phyloP scores from a whole-genome alignment of 179 eudicot genomes.

The Silene vulgaris region DNA sequence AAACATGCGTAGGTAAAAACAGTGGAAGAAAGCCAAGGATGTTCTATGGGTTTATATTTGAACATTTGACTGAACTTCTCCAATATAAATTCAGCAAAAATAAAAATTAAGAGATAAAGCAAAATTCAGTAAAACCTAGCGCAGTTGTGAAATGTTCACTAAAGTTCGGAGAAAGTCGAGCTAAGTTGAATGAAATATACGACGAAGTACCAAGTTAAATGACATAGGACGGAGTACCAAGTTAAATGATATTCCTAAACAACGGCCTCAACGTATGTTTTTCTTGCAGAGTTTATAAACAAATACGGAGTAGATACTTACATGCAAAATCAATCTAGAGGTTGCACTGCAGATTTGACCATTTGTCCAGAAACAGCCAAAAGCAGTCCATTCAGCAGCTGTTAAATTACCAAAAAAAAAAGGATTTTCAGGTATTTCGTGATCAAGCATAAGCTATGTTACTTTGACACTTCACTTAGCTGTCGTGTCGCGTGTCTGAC shows the following conservation, averaged over 20 bases:
- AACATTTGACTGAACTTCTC: too few relatives aligned
- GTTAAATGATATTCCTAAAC: not conserved
- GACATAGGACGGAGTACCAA: not conserved
- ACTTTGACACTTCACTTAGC: too few relatives aligned
- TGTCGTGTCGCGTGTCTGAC: too few relatives aligned
- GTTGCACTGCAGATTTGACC: slow-evolving; percentile 99
- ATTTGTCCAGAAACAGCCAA: slow-evolving; percentile 99
- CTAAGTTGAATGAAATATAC: too few relatives aligned
- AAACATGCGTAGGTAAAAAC: not conserved
- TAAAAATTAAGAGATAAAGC: too few relatives aligned
- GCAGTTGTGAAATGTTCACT: not conserved
- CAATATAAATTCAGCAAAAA: too few relatives aligned
- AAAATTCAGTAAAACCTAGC: too few relatives aligned
- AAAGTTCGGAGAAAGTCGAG: not conserved
- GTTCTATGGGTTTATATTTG: not conserved
- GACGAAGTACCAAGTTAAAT: not conserved
- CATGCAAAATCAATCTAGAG: slow-evolving; percentile 88
- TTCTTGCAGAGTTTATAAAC: not conserved
- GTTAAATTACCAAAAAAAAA: slow-evolving; percentile 22
- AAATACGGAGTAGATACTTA: slow-evolving; percentile 25
- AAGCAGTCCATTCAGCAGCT: slow-evolving; percentile 96
- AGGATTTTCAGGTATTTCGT: slow-evolving; percentile 1
- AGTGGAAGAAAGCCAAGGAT: not conserved
- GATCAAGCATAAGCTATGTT: not conserved
- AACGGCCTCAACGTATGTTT: not conserved